Evolutionary conservation across 495 filamentous ascomycete genomes (phyloP).

Genomic region (Penicillium diatomitis): DNA sequence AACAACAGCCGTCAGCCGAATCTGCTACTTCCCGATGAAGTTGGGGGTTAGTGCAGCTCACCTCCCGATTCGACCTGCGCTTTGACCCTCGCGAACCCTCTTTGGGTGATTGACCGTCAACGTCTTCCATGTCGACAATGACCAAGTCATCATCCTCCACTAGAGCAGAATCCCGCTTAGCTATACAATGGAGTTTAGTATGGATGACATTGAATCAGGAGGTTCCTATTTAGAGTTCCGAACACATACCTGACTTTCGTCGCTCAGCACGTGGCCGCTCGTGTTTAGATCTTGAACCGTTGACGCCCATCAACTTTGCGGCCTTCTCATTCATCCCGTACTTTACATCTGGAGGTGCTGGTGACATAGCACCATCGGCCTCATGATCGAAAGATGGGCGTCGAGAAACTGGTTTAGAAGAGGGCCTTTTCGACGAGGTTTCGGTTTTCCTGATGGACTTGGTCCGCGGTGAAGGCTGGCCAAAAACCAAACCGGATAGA

Average conservation of each 20-base stretch:
- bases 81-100: slow-evolving; percentile 28
- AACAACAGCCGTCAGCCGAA: background rate
- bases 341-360: slow-evolving; percentile 44
- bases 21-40: background rate
- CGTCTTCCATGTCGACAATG: slow-evolving; percentile 42
- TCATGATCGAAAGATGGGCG: slow-evolving; percentile 43
- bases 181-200: slow-evolving; percentile 8
- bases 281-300: slow-evolving; percentile 23
- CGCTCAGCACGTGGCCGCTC: slow-evolving; percentile 28
- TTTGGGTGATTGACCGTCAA: slow-evolving; percentile 33
- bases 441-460: slow-evolving; percentile 39
- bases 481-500: slow-evolving; percentile 46
- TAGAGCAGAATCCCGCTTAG: slow-evolving; percentile 47
- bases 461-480: slow-evolving; percentile 36
- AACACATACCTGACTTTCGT: slow-evolving; percentile 30
- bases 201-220: too few species aligned
- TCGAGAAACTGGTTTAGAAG: slow-evolving; percentile 33
- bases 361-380: slow-evolving; percentile 35
- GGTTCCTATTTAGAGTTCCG: background rate
- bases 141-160: slow-evolving; percentile 52
- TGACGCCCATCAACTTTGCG: slow-evolving; percentile 50
- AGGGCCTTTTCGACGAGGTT: slow-evolving; percentile 18
- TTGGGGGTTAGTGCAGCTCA: slow-evolving; percentile 6
- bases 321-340: slow-evolving; percentile 45
- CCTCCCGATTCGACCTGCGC: slow-evolving; percentile 30